Conservation (phyloP, 2,329 filamentous ascomycete species). For the Basipetospora sp. region DNA sequence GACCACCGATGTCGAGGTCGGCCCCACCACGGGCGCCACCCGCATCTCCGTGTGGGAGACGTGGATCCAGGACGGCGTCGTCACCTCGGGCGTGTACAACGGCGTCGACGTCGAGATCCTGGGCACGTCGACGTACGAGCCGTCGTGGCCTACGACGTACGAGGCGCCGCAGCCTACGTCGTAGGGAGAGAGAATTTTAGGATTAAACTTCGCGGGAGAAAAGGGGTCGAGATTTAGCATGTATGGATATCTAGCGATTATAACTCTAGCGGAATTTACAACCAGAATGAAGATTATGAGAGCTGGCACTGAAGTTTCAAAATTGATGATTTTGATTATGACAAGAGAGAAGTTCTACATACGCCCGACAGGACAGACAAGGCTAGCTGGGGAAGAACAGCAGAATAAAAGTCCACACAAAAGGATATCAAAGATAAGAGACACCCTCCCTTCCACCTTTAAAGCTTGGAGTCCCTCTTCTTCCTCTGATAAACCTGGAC, state of each 20-base stretch:
- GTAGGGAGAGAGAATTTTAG: neutral
- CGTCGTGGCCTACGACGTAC: constrained; percentile 11
- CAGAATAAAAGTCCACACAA: neutral
- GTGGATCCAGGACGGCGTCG: constrained; percentile 14
- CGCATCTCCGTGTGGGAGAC: constrained; percentile 13
- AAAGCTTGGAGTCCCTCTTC: constrained; percentile 8
- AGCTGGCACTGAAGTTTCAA: too few relatives aligned
- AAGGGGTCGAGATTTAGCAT: too few relatives aligned
- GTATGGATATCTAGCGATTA: too few relatives aligned
- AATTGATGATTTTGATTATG: too few relatives aligned
- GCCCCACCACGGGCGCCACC: constrained; percentile 15
- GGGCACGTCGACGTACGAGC: constrained; percentile 11
- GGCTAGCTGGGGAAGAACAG: too few relatives aligned
- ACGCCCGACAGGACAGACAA: too few relatives aligned
- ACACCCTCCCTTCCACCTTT: too few relatives aligned
- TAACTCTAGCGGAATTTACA: too few relatives aligned
- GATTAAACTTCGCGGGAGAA: too few relatives aligned
- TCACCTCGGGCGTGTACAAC: constrained; percentile 11
- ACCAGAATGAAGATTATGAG: too few relatives aligned
- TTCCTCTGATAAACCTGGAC: constrained; percentile 18
- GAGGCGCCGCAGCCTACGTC: constrained; percentile 4
- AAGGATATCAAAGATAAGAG: neutral
- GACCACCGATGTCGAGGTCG: constrained; percentile 18
- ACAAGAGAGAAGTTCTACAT: too few relatives aligned
- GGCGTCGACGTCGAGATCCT: constrained; percentile 9